phyloP scores from a whole-genome alignment of 2,329 filamentous ascomycete genomes.

The Xylaria sp. region DNA sequence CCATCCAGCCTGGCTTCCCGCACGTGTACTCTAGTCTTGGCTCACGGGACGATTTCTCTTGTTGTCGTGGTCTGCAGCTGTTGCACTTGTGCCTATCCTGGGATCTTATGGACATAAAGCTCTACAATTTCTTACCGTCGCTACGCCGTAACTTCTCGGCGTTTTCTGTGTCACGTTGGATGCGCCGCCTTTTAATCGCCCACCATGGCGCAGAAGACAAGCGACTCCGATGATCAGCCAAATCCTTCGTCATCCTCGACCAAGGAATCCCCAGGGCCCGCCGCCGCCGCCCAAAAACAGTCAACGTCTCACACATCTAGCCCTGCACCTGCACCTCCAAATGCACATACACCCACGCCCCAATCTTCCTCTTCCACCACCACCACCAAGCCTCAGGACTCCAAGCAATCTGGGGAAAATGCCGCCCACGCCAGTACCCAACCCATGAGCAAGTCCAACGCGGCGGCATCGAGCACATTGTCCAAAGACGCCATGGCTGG shows the following conservation, averaged over 20 bases:
- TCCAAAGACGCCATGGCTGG: conserved; percentile 63
- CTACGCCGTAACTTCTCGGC: conserved; percentile 48
- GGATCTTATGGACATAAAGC: conserved; percentile 47
- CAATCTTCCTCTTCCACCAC: conserved; percentile 34
- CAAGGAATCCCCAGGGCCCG: conserved; percentile 47
- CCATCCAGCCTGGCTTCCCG: conserved; percentile 40
- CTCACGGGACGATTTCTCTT: conserved; percentile 39
- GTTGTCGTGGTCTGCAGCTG: conserved; percentile 37
- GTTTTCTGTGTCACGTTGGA: conserved; percentile 49
- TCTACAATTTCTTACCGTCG: conserved; percentile 41
- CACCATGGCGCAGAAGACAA: conserved; percentile 52
- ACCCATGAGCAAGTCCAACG: conserved; percentile 61
- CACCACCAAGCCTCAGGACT: conserved; percentile 40
- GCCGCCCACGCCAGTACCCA: conserved; percentile 55
- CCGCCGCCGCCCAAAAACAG: conserved; percentile 47
- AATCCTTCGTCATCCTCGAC: conserved; percentile 51
- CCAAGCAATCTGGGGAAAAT: conserved; percentile 48
- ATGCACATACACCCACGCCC: conserved; percentile 33
- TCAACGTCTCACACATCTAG: conserved; percentile 48
- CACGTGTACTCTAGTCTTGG: conserved; percentile 39
- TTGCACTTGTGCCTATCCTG: conserved; percentile 41
- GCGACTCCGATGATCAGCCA: conserved; percentile 51
- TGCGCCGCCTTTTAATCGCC: conserved; percentile 51
- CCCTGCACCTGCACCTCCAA: conserved; percentile 43
- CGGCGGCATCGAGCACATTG: conserved; percentile 58